Evolutionary conservation across 768 basidiomycete genomes (phyloP).

Genomic region (Calocybe gangraenosa): DNA sequence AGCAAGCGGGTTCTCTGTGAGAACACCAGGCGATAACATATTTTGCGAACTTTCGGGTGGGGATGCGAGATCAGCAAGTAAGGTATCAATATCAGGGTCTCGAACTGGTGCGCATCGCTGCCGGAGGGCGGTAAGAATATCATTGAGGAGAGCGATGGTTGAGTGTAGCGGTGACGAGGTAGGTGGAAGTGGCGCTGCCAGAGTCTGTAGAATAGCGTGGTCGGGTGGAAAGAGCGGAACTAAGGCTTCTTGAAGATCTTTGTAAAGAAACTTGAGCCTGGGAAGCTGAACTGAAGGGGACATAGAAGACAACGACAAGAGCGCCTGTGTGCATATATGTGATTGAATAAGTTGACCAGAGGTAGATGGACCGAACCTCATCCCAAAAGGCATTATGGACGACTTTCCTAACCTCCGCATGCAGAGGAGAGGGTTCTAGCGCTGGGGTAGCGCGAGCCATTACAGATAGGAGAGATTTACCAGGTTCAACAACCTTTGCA

Average conservation of each 20-base stretch:
- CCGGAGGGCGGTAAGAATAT: conserved; percentile 46
- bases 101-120: conserved; percentile 66
- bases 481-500: conserved; percentile 56
- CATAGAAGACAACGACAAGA: conserved; percentile 51
- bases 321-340: conserved; percentile 36
- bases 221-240: conserved; percentile 53
- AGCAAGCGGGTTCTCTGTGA: conserved; percentile 31
- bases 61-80: conserved; percentile 26
- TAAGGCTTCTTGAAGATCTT: conserved; percentile 48
- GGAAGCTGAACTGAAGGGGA: conserved; percentile 54
- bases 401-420: conserved; percentile 44
- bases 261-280: conserved; percentile 53
- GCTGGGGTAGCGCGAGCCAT: conserved; percentile 27
- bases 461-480: conserved; percentile 69
- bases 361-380: conserved; percentile 41
- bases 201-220: conserved; percentile 44
- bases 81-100: conserved; percentile 47
- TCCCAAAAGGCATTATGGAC: conserved; percentile 73
- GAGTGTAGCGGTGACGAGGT: conserved; percentile 66
- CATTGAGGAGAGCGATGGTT: conserved; percentile 47
- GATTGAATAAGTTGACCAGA: background rate
- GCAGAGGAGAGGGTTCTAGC: conserved; percentile 16
- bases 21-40: conserved; percentile 7
- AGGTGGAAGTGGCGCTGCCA: conserved; percentile 60
- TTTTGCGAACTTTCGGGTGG: conserved; percentile 17